phyloP scores from a whole-genome alignment of 2,329 filamentous ascomycete species.

The Hymenoscyphus occultus region DNA sequence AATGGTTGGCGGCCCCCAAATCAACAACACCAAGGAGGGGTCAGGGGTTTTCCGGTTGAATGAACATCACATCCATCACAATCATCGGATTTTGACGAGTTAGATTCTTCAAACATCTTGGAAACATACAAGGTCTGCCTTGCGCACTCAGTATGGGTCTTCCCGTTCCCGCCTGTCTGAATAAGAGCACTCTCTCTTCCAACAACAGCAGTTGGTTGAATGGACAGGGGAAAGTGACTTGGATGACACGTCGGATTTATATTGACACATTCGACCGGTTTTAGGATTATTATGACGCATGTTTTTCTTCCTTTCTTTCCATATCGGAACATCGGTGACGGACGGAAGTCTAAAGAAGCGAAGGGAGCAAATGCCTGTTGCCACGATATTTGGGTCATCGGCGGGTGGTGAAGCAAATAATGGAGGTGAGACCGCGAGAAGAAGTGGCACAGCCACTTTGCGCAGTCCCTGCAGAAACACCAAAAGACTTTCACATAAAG shows the following conservation, averaged over 20 bases:
- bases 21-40: slow-evolving; percentile 5
- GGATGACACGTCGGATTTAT: slow-evolving; percentile 7
- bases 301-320: slow-evolving; percentile 5
- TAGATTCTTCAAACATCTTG: slow-evolving; percentile 9
- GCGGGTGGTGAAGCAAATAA: not conserved
- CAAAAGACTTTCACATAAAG: slow-evolving; percentile 1
- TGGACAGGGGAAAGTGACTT: slow-evolving; percentile 13
- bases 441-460: slow-evolving; percentile 23
- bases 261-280: not conserved
- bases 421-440: slow-evolving; percentile 8
- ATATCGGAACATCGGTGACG: slow-evolving; percentile 9
- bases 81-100: slow-evolving; percentile 1
- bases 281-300: slow-evolving; percentile 15
- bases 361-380: slow-evolving; percentile 10
- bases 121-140: slow-evolving; percentile 22
- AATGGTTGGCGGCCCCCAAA: slow-evolving; percentile 10
- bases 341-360: not conserved
- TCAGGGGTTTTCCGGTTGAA: slow-evolving; percentile 16
- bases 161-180: slow-evolving; percentile 17
- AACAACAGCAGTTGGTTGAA: not conserved
- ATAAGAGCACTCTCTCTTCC: not conserved
- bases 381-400: slow-evolving; percentile 7
- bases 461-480: slow-evolving; percentile 14
- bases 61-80: slow-evolving; percentile 8
- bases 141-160: slow-evolving; percentile 13